Percentiles rank a stretch among this genome's conserved stretches.
Conservation (phyloP, 176 grass and related monocot species). For the Pontederia paniculata region DNA sequence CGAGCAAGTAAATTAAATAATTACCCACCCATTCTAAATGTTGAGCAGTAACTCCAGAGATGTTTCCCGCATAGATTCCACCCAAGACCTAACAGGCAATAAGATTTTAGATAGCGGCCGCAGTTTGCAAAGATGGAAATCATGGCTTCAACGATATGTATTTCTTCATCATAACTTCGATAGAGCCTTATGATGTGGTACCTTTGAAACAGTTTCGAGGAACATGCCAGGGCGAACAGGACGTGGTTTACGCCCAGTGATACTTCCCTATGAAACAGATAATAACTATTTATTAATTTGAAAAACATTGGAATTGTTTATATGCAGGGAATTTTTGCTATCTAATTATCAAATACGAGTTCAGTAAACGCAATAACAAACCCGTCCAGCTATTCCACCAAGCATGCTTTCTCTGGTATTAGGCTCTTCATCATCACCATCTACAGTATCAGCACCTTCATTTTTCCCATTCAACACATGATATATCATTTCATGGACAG, state of each 20-base stretch:
- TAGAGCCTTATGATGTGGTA: conserved; percentile 20
- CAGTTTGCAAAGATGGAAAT: neutral
- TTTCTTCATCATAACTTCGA: no score
- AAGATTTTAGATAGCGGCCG: conserved; percentile 3
- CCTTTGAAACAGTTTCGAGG: conserved; percentile 82
- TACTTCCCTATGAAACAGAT: conserved; percentile 31
- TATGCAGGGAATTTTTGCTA: neutral
- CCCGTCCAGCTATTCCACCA: conserved; percentile 58
- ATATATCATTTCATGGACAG: conserved; percentile 45
- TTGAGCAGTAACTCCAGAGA: conserved; percentile 81
- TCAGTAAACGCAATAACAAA: conserved; percentile 20
- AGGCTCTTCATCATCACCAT: conserved; percentile 18
- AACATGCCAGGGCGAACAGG: conserved; percentile 95
- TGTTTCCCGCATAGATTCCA: conserved; percentile 60
- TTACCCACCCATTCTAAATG: conserved; percentile 99
- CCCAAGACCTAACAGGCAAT: conserved; percentile 54
- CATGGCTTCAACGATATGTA: neutral
- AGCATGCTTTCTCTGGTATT: conserved; percentile 22
- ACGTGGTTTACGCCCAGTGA: conserved; percentile 45
- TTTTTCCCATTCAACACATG: conserved; percentile 77
- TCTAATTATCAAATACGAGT: neutral
- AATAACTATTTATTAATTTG: no score
- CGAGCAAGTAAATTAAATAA: neutral
- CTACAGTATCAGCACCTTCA: conserved; percentile 60
- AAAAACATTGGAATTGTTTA: neutral